These are phyloP conservation scores for Xylaria arbuscula DNA, from an alignment of 2,329 filamentous ascomycete species.

Conservation along the genomic window DNA sequence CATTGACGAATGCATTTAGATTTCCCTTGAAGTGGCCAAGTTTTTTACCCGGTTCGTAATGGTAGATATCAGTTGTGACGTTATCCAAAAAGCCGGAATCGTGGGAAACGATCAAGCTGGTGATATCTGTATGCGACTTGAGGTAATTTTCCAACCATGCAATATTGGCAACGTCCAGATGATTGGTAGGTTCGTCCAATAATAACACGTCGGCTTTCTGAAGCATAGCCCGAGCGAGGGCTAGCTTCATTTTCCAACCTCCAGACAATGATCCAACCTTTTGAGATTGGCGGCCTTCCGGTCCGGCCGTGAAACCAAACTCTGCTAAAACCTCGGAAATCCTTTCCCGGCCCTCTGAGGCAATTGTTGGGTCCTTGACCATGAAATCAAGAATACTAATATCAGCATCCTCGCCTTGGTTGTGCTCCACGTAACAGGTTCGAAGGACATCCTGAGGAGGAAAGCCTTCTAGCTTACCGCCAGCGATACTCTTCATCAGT, in stretches of 20 bases:
- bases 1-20: slow-evolving; percentile 83
- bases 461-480: slow-evolving; percentile 96
- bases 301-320: slow-evolving; percentile 92
- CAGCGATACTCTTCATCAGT: slow-evolving; percentile 95
- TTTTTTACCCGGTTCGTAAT: slow-evolving; percentile 97
- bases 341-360: slow-evolving; percentile 79
- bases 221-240: slow-evolving; percentile 94
- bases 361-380: slow-evolving; percentile 86
- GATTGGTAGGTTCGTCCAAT: slow-evolving; percentile 98
- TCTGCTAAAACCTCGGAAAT: slow-evolving; percentile 87
- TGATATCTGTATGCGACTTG: slow-evolving; percentile 95
- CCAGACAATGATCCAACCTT: slow-evolving; percentile 95
- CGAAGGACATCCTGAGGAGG: slow-evolving; percentile 90
- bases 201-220: slow-evolving; percentile 96
- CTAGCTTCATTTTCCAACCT: slow-evolving; percentile 99
- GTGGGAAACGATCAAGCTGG: slow-evolving; percentile 97
- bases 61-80: slow-evolving; percentile 98
- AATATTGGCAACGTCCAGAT: slow-evolving; percentile 95
- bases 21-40: slow-evolving; percentile 87
- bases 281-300: slow-evolving; percentile 87
- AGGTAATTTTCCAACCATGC: slow-evolving; percentile 96
- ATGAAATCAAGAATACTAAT: slow-evolving; percentile 96
- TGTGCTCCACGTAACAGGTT: slow-evolving; percentile 99
- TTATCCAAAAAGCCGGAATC: slow-evolving; percentile 97
- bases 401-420: slow-evolving; percentile 97